Percentiles rank a stretch among this genome's conserved stretches.
Evolutionary conservation across 106 monocot species (phyloP).

Genomic region (Platanthera guangdongensis): DNA sequence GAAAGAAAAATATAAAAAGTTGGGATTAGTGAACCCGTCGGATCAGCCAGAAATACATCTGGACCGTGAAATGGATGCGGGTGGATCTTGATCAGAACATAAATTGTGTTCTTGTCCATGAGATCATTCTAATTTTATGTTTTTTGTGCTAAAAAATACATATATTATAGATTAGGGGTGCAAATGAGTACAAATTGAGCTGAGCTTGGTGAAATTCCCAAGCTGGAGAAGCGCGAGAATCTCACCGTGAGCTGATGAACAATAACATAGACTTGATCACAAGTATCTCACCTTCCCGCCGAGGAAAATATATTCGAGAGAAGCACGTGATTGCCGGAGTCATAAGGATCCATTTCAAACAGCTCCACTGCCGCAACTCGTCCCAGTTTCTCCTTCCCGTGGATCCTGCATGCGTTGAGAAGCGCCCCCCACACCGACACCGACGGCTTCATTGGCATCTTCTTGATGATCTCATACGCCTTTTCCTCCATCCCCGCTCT

Average conservation of each 20-base stretch:
- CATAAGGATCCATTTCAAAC: slow-evolving; percentile 64
- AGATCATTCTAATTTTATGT: not conserved
- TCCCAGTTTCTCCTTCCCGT: slow-evolving; percentile 64
- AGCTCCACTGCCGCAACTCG: slow-evolving; percentile 63
- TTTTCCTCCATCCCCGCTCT: slow-evolving; percentile 74
- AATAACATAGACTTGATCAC: not conserved
- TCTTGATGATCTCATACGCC: slow-evolving; percentile 67
- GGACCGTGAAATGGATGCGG: too few species aligned
- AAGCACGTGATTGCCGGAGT: slow-evolving; percentile 77
- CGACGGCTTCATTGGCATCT: slow-evolving; percentile 67
- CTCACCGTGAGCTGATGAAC: not conserved
- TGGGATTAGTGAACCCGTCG: too few species aligned
- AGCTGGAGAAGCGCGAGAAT: too few species aligned
- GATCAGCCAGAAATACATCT: too few species aligned
- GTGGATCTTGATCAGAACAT: too few species aligned
- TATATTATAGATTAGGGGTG: too few species aligned
- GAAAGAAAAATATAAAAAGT: too few species aligned
- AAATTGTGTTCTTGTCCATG: not conserved
- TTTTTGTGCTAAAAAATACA: too few species aligned
- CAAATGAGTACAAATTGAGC: too few species aligned
- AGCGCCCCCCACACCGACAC: slow-evolving; percentile 87
- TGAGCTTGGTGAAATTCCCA: too few species aligned
- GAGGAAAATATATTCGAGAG: slow-evolving; percentile 81
- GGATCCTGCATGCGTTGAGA: slow-evolving; percentile 74
- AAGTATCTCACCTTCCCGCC: slow-evolving; percentile 48